Evolutionary conservation across 2,329 filamentous ascomycete species (phyloP), one percentile per base, ranked within the genome.

Genomic region (Geosmithia flava): DNA sequence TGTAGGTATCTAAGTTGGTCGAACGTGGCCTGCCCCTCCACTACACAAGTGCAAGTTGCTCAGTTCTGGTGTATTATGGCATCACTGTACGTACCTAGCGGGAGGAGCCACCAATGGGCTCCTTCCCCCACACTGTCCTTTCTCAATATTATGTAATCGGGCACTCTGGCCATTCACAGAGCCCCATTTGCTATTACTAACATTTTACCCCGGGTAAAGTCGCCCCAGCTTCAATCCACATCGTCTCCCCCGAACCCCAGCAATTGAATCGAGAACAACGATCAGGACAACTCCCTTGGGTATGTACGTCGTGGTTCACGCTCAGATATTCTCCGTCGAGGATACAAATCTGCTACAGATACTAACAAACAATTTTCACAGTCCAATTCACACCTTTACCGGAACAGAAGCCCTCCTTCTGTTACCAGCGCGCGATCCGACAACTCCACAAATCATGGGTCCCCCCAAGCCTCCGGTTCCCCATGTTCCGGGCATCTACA

Each of bases 401-500:
- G 11, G 33, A 37, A 37, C 33, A 11, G 13, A 47, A 19, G n/a
- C 17, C n/a, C 16, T n/a, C 19, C 39, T 19, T 30, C 20, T 7
- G 11, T 17, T 37, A 37, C 33, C 6, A 37, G 33, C 33, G 33
- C n/a, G 45, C 45, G 37, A 47, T 20, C 19, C 20, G 27, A 13
- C 37, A 20, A 17, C 27, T 11, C 40, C 23, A 48, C 40, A 37
- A 37, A 37, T 37, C 19, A 48, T 48, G 47, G 48, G 48, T 19
- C 48, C 48, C 23, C 48, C 48, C 15, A 68, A 63, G 54, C 65
- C 66, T 47, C 67, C 68, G 1, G 59, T 67, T 57, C 70, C 74
- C 53, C 72, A 74, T 55, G 74, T 75, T 52, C 69, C 70, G 40
- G 65, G 67, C 46, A 62, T 95, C 55, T 95, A 97, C 74, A 81